Evolutionary conservation across 2,329 filamentous ascomycete species (phyloP), one percentile per base, ranked within the genome.

Genomic region (Colletotrichum sp.): DNA sequence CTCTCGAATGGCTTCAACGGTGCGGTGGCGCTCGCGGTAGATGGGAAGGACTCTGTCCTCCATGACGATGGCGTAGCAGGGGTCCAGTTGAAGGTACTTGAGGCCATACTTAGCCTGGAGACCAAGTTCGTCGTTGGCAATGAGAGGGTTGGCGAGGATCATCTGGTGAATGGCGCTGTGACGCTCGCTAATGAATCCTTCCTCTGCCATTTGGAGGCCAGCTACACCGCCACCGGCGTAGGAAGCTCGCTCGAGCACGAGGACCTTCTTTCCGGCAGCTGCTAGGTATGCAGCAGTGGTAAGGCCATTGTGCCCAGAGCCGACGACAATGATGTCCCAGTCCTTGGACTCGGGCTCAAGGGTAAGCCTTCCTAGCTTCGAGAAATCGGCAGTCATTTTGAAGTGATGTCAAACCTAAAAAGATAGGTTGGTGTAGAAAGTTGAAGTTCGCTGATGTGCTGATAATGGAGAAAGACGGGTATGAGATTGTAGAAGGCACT

Each of bases 201-300:
- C 18, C 55, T 69, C 67, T 13, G 67, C 67, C 67, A 63, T 63
- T 18, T 28, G 55, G 3, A 69, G 55, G 18, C 71, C 74, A 1
- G 67, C 71, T 2, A 67, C 74, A 8, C 71, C 74, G 21, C 74
- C 74, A 9, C 74, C 74, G 2, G 67, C 57, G 34, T 68, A 70
- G 8, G 58, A 26, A 6, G 67, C 55, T 28, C 48, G 60, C 24
- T 77, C 74, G 3, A 75, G 43, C 4, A 75, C 74, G 4, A 77
- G 58, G 16, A 77, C 74, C 21, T 67, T 75, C 38, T 28, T 58
- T 6, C 71, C 69, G 15, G 71, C 71, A 24, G 52, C 73, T 13
- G 74, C 74, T 2, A 77, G 60, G 38, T 77, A 77, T 8, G 74
- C 74, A 26, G 74, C 74, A 21, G 74, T 60, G 15, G 72, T 75